phyloP scores from a whole-genome alignment of 2,329 filamentous ascomycete genomes.

The Lasiodiplodia citricola region DNA sequence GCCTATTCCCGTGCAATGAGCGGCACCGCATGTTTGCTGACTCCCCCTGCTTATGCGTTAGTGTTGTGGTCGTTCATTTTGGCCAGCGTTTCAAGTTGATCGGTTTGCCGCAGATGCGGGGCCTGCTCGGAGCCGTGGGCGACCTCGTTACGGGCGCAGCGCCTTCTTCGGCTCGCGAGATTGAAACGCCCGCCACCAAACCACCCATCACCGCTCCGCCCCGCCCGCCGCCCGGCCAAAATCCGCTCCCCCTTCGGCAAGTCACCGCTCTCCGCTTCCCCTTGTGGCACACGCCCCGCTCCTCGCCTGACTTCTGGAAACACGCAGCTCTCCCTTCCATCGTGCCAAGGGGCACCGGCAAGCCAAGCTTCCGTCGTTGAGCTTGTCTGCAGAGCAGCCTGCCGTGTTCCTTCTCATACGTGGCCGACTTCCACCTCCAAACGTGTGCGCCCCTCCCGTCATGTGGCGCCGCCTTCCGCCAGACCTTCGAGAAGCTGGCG shows the following conservation, averaged over 20 bases:
- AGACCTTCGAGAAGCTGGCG: not conserved
- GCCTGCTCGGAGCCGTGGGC: not conserved
- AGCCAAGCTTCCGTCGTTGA: conserved; percentile 14
- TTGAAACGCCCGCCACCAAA: conserved; percentile 2
- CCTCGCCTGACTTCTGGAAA: not conserved
- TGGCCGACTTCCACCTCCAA: not conserved
- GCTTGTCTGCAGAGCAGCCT: not conserved
- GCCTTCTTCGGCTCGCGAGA: not conserved
- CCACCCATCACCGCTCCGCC: conserved; percentile 10
- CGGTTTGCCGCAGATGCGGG: not conserved
- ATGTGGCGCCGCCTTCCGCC: not conserved
- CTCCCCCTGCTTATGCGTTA: not conserved
- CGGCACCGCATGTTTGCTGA: not conserved
- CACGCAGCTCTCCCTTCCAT: not conserved
- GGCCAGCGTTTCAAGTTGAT: conserved; percentile 14
- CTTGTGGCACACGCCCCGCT: not conserved
- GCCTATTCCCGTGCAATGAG: conserved; percentile 1
- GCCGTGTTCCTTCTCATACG: not conserved
- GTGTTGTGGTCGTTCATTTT: not conserved
- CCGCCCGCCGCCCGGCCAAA: conserved; percentile 4
- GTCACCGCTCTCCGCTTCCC: not conserved
- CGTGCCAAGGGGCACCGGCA: not conserved
- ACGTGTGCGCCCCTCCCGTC: not conserved
- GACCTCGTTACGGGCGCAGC: not conserved
- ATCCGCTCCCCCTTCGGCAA: conserved; percentile 2